Evolutionary conservation across 2,329 filamentous ascomycete genomes (phyloP), one percentile per base, ranked within the genome.

Genomic region (Venturia carpophila): DNA sequence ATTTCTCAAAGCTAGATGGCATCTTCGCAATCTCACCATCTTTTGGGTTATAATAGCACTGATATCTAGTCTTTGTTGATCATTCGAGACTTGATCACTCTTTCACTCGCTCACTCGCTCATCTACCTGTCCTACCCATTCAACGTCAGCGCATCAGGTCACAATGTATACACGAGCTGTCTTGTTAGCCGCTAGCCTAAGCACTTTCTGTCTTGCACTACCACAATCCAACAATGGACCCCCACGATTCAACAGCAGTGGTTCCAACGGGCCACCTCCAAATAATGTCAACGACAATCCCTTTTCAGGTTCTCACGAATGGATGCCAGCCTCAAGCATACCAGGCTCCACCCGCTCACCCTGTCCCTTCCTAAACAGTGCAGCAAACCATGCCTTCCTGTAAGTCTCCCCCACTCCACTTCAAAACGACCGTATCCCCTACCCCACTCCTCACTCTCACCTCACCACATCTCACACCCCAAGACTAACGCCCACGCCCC

Each of bases 321-420:
- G 64, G 64, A 66, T 63, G 13, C 64, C 64, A 21, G 64, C 60
- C 5, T 34, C 42, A 24, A 49, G 30, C 1, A 63, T 66, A 37
- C 5, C 15, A 17, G 55, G 43, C 1, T 30, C 47, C 30, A n/a
- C 34, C 2, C 43, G 65, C 41, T 34, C 37, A 15, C 62, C 65
- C 3, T 66, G 65, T 52, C 65, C 65, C 42, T 42, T 65, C 11
- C 49, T 66, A 19, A 66, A 66, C 21, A 60, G 62, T 5, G 39
- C 62, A 30, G 61, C 65, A 19, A 66, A 66, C 39, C 65, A 66
- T 24, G 62, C 34, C 7, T 66, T 60, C 24, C 39, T 66, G 49
- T 58, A 39, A 45, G 42, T 13, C 27, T 41, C 6, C 37, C 43
- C 41, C 30, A 7, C 13, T n/a, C n/a, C 64, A 56, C 60, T 11